These are phyloP conservation scores for Pestalotiopsis sp. DNA, from an alignment of 2,329 filamentous ascomycete genomes.

Conservation along the genomic window DNA sequence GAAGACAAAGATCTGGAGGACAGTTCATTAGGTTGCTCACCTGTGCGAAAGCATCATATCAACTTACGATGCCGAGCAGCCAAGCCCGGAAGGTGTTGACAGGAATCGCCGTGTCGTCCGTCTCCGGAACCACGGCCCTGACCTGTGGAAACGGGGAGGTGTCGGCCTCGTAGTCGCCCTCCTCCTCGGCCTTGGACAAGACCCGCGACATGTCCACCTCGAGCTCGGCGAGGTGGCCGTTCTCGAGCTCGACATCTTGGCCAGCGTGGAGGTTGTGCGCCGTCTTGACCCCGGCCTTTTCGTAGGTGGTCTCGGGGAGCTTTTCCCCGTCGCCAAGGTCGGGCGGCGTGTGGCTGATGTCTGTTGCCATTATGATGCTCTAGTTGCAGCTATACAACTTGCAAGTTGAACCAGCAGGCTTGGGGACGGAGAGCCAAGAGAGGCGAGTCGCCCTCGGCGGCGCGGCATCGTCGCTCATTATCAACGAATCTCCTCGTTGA, in stretches of 20 bases:
- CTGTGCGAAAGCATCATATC: background rate
- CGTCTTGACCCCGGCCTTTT: conserved; percentile 14
- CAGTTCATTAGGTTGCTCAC: conserved; percentile 1
- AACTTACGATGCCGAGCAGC: conserved; percentile 40
- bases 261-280: conserved; percentile 10
- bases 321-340: conserved; percentile 3
- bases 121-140: conserved; percentile 33
- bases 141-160: conserved; percentile 31
- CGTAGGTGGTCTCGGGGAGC: background rate
- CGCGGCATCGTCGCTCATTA: conserved; percentile 6
- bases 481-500: background rate
- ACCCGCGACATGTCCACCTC: conserved; percentile 32
- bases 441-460: background rate
- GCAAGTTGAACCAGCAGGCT: background rate
- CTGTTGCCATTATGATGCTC: conserved; percentile 2
- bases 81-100: conserved; percentile 48
- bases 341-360: conserved; percentile 9
- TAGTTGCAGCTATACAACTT: background rate
- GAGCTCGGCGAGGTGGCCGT: conserved; percentile 31
- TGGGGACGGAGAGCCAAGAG: background rate
- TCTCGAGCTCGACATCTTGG: conserved; percentile 22
- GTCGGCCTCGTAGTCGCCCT: conserved; percentile 32
- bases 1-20: conserved; percentile 39
- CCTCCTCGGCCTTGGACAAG: conserved; percentile 26
- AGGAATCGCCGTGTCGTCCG: conserved; percentile 32